Base-by-base conservation (phyloP, 805 yeast species). In the Tetrapisispora arboricola region DNA sequence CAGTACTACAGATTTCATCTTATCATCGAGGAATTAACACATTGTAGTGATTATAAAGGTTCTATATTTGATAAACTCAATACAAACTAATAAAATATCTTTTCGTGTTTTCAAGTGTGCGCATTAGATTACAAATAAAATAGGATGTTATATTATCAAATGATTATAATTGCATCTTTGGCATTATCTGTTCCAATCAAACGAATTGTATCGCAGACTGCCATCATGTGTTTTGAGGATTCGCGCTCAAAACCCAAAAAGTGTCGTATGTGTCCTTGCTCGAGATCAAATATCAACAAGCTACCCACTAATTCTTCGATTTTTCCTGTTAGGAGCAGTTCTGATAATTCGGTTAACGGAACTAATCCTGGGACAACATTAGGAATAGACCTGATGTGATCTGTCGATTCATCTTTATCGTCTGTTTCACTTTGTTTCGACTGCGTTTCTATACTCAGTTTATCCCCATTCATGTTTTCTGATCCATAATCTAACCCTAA, bases 281-380 rank as follows among this genome's bases (percentile, higher is more conserved):
- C 47, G 18, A 51, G 51, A 39, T 47, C 60, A 44, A 40, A 57
- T 17, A 53, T 43, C 43, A 58, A 41, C 19, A 60, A 32, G 7
- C 47, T 48, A 17, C 49, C 47, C 27, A 56, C 53, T 15, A 61
- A 35, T 18, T 45, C 42, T 24, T 46, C 38, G 1, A 61, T 45
- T 15, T 50, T 48, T 3, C 63, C 65, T 11, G 49, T 43, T 31
- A 59, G 57, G 26, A 69, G 46, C 56, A 65, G 49, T 15, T 61
- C 60, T n/a, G 55, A 39, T 13, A 75, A 44, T 47, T 74, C 78
- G 59, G 60, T 51, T 24, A 74, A 37, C 1, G 80, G 76, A 10
- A 71, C 48, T 3, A 72, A 44, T 0, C 82, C 81, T 0, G 80
- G 78, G 2, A 68, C 50, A 3, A 75, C 72, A 10, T 51, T 48